Percentiles rank a stretch among this genome's conserved stretches.
phyloP scores from a whole-genome alignment of 2,329 filamentous ascomycete species.

The Ascochyta fabae region DNA sequence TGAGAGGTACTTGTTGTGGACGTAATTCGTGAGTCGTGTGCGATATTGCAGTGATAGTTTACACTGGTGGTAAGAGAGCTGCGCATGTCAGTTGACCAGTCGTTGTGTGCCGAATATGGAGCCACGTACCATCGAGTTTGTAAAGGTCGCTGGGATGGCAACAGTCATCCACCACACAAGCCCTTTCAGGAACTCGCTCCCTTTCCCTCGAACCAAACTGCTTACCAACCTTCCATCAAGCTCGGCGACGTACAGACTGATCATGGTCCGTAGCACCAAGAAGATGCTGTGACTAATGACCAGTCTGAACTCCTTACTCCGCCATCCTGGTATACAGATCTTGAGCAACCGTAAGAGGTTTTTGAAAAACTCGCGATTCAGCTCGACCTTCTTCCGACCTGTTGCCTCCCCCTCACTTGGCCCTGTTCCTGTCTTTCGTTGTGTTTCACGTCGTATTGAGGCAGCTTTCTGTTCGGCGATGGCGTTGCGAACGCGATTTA shows the following conservation, averaged over 20 bases:
- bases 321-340: constrained; percentile 90
- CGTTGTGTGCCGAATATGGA: not conserved
- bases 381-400: constrained; percentile 79
- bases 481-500: constrained; percentile 86
- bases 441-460: constrained; percentile 67
- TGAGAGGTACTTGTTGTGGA: constrained; percentile 95
- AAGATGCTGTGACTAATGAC: constrained; percentile 93
- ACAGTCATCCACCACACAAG: constrained; percentile 99
- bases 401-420: constrained; percentile 46
- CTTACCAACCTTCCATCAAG: constrained; percentile 94
- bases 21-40: constrained; percentile 88
- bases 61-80: constrained; percentile 97
- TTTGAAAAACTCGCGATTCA: constrained; percentile 86
- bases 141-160: constrained; percentile 93
- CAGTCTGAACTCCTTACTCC: constrained; percentile 84
- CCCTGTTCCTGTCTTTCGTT: constrained; percentile 56
- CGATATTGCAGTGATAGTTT: constrained; percentile 92
- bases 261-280: constrained; percentile 84
- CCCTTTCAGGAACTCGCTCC: constrained; percentile 84
- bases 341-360: constrained; percentile 77
- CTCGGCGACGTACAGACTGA: constrained; percentile 94
- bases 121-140: constrained; percentile 88
- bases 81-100: constrained; percentile 23
- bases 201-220: constrained; percentile 87
- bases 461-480: constrained; percentile 92